Conservation (phyloP, 2,329 filamentous ascomycete species). For the Pseudogymnoascus sp. region DNA sequence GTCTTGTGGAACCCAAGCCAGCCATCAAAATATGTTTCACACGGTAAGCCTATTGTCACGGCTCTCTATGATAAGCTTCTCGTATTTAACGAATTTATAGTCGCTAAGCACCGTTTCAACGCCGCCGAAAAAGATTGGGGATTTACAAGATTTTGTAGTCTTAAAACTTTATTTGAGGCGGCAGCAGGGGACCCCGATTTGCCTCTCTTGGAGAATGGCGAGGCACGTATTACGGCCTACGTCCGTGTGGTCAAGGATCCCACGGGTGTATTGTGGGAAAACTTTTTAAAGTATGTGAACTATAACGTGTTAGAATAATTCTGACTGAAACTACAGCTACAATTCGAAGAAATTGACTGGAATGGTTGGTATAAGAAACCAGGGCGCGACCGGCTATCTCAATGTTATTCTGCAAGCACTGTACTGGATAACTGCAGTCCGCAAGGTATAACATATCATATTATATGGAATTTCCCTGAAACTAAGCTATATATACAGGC, state of each 20-base stretch:
- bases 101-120: slow-evolving; percentile 91
- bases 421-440: slow-evolving; percentile 86
- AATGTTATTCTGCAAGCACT: slow-evolving; percentile 79
- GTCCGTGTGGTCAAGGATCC: slow-evolving; percentile 77
- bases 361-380: slow-evolving; percentile 93
- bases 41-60: background rate
- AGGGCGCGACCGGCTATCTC: slow-evolving; percentile 85
- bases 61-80: background rate
- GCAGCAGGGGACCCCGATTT: slow-evolving; percentile 63
- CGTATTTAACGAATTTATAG: slow-evolving; percentile 68
- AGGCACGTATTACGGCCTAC: slow-evolving; percentile 74
- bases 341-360: slow-evolving; percentile 98
- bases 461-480: background rate
- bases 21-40: slow-evolving; percentile 38
- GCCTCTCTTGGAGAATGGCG: slow-evolving; percentile 70
- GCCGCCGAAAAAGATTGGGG: slow-evolving; percentile 97
- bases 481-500: slow-evolving; percentile 47
- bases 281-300: slow-evolving; percentile 60
- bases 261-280: slow-evolving; percentile 84
- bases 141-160: slow-evolving; percentile 91
- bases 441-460: slow-evolving; percentile 55
- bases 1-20: slow-evolving; percentile 93
- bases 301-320: background rate
- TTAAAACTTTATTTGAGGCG: slow-evolving; percentile 73
- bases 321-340: slow-evolving; percentile 42